Percentiles rank a stretch among this genome's conserved stretches.
phyloP scores from a whole-genome alignment of 805 yeast genomes.

The Nakazawaea wickerhamii region DNA sequence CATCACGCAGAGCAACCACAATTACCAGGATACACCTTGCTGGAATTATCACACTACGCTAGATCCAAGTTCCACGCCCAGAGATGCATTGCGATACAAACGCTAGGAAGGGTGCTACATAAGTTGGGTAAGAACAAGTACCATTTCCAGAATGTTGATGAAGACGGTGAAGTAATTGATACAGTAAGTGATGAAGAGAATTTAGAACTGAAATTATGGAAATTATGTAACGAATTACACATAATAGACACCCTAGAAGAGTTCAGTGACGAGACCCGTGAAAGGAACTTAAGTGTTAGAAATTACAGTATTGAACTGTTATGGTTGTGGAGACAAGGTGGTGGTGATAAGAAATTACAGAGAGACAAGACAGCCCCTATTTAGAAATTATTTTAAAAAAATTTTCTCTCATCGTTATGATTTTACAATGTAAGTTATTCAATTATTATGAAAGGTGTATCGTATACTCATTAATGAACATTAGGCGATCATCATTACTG shows the following conservation, averaged over 20 bases:
- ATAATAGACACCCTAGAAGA: constrained; percentile 62
- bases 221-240: constrained; percentile 53
- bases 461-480: neutral
- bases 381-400: neutral
- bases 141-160: constrained; percentile 27
- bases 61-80: constrained; percentile 82
- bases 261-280: constrained; percentile 59
- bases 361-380: constrained; percentile 4
- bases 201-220: constrained; percentile 64
- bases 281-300: constrained; percentile 66
- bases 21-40: constrained; percentile 86
- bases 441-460: no score
- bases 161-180: constrained; percentile 25
- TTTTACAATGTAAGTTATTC: no score
- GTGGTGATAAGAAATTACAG: constrained; percentile 30
- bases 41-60: constrained; percentile 73
- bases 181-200: constrained; percentile 26
- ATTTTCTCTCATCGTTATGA: no score
- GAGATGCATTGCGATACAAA: constrained; percentile 79
- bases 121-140: constrained; percentile 64
- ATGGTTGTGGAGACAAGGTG: constrained; percentile 76
- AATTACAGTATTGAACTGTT: constrained; percentile 85
- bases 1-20: constrained; percentile 89
- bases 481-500: neutral
- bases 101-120: constrained; percentile 80